These are phyloP conservation scores for Erysimum cheiri DNA, from an alignment of 441 rosid species.

Conservation along the genomic window DNA sequence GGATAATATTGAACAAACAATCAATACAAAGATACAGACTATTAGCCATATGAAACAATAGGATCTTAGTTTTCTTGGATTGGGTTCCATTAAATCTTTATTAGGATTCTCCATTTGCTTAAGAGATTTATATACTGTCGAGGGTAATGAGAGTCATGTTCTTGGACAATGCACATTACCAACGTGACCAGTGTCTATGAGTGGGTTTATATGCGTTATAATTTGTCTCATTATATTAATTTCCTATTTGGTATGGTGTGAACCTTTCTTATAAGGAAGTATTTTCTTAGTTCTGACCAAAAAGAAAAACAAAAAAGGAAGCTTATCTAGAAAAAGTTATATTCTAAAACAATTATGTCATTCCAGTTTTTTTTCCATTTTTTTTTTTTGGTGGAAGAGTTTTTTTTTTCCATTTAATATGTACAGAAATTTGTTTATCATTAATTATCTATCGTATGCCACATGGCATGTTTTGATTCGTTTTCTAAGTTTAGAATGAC, in stretches of 20 bases:
- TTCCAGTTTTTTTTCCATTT: not conserved
- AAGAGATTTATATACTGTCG: slow-evolving; percentile 26
- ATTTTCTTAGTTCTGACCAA: slow-evolving; percentile 12
- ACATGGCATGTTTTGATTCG: not conserved
- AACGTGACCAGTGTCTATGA: slow-evolving; percentile 37
- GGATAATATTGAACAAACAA: slow-evolving; percentile 32
- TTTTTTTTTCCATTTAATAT: too few relatives aligned
- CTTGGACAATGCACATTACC: slow-evolving; percentile 36
- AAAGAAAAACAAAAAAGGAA: not conserved
- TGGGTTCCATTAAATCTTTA: slow-evolving; percentile 34
- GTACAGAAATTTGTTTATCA: not conserved
- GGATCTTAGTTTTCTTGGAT: slow-evolving; percentile 34
- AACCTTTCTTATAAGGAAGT: slow-evolving; percentile 37
- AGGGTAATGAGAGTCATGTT: slow-evolving; percentile 39
- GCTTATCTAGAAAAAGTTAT: not conserved
- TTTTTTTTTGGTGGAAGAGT: too few relatives aligned
- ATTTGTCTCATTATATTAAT: slow-evolving; percentile 18
- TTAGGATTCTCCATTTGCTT: slow-evolving; percentile 35
- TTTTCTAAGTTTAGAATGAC: not conserved
- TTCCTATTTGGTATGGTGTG: slow-evolving; percentile 33
- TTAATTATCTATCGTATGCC: not conserved
- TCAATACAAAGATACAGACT: slow-evolving; percentile 27
- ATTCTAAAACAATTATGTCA: not conserved
- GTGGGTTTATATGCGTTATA: slow-evolving; percentile 34
- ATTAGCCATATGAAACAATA: slow-evolving; percentile 36